Evolutionary conservation across 768 basidiomycete genomes (phyloP), one percentile per base, ranked within the genome.

Genomic region (Tubosaeta sp.): DNA sequence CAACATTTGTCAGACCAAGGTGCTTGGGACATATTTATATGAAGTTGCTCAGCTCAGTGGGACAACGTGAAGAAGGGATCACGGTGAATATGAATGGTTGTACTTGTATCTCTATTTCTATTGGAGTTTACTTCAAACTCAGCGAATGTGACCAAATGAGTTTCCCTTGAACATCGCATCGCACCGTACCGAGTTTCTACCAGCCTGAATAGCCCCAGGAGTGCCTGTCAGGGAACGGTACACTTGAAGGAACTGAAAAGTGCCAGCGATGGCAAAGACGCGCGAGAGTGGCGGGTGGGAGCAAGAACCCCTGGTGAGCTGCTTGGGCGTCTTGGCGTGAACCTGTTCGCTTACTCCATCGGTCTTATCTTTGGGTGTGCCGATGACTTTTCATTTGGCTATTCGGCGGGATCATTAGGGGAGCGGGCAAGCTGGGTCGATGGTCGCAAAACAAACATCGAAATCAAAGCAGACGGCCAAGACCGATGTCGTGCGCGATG

Each of bases 401-500:
- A 9, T 38, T 30, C 18, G 14, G 19, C 24, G n/a, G 48, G 10
- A n/a, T 35, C 31, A 32, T 29, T 40, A 60, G 59, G 44, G 10
- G 21, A 36, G 41, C 39, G 52, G 43, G 32, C 51, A 45, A 10
- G 10, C 38, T 19, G 49, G 44, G 7, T 42, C 51, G 30, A 35
- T 39, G 36, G 29, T 52, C 25, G 32, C 38, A 45, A 50, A 24
- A 35, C 39, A 29, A 46, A 38, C 53, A 6, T 12, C 48, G 29
- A 53, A 22, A 14, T 36, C 45, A 56, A 48, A 35, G 34, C 30
- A 41, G 25, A 9, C 3, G 11, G 27, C 21, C 22, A 57, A 49
- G 44, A 25, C 16, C 22, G 46, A 25, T 40, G 44, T 25, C 25
- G 68, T 75, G 19, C 67, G 65, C 14, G 80, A 83, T 54, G 80